Evolutionary conservation across 305 asterid genomes (phyloP).

Genomic region (Plantago coronopus): DNA sequence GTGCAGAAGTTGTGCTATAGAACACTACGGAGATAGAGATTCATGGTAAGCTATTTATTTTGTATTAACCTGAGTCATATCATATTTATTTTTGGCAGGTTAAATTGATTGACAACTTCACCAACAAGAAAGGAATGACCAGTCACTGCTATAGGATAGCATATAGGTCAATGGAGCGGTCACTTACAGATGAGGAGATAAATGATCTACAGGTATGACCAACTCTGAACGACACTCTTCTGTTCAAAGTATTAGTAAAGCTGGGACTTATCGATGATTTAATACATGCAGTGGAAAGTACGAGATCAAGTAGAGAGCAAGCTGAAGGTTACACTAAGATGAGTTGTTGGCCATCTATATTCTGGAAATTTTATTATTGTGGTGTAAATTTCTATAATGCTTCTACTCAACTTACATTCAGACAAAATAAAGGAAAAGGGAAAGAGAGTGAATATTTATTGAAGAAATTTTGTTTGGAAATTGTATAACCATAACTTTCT

Average conservation of each 20-base stretch:
- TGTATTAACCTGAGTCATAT: too few species aligned
- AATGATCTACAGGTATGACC: slow-evolving; percentile 70
- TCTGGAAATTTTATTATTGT: not conserved
- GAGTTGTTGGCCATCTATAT: slow-evolving; percentile 19
- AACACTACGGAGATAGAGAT: too few species aligned
- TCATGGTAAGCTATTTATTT: not conserved
- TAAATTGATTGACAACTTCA: slow-evolving; percentile 60
- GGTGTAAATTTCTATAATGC: not conserved
- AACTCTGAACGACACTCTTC: not conserved
- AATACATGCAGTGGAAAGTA: slow-evolving; percentile 64
- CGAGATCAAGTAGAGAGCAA: slow-evolving; percentile 60
- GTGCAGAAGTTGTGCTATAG: too few species aligned
- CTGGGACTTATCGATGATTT: slow-evolving; percentile 5
- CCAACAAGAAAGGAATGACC: slow-evolving; percentile 79
- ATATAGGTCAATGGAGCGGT: slow-evolving; percentile 86
- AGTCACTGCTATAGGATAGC: slow-evolving; percentile 90
- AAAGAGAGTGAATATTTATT: too few species aligned
- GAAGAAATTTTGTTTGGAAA: too few species aligned
- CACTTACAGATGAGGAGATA: slow-evolving; percentile 88
- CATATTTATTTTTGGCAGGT: slow-evolving; percentile 36
- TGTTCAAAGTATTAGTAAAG: not conserved
- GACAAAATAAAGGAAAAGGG: too few species aligned
- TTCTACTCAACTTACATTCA: too few species aligned
- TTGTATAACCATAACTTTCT: too few species aligned
- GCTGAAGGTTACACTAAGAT: slow-evolving; percentile 57